Conservation (phyloP, 371 early-diverging fungal species). For the Actinomortierella ambigua region DNA sequence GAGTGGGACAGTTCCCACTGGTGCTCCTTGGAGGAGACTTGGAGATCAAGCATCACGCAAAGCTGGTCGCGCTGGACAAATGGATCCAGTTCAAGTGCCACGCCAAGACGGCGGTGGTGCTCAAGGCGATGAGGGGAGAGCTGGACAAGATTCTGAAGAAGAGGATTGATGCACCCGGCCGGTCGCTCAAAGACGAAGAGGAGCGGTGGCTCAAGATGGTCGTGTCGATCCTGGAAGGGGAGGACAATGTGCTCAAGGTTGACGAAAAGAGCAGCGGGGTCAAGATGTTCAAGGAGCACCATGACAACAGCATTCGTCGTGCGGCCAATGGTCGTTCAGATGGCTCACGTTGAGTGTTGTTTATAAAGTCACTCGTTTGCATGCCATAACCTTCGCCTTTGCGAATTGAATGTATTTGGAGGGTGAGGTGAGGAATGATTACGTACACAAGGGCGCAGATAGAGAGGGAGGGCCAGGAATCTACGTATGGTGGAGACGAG, state of each 20-base stretch:
- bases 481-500: too few relatives aligned
- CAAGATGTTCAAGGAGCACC: too few relatives aligned
- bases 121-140: slow-evolving; percentile 62
- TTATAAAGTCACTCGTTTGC: too few relatives aligned
- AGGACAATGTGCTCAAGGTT: slow-evolving; percentile 19
- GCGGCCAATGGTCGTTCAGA: too few relatives aligned
- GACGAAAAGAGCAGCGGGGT: slow-evolving; percentile 18
- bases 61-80: slow-evolving; percentile 56
- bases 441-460: too few relatives aligned
- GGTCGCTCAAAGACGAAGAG: slow-evolving; percentile 34
- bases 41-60: slow-evolving; percentile 63
- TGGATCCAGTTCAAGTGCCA: slow-evolving; percentile 69
- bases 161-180: slow-evolving; percentile 39
- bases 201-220: slow-evolving; percentile 47
- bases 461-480: too few relatives aligned
- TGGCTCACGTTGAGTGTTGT: too few relatives aligned
- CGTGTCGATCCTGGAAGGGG: slow-evolving; percentile 41
- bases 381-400: too few relatives aligned
- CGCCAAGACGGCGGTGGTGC: slow-evolving; percentile 63
- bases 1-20: slow-evolving; percentile 53
- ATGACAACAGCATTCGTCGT: too few relatives aligned
- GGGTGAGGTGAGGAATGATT: too few relatives aligned
- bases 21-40: slow-evolving; percentile 62
- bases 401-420: too few relatives aligned
- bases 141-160: slow-evolving; percentile 50